phyloP scores from a whole-genome alignment of 2,329 filamentous ascomycete species.

The Colletotrichum endophyticum region DNA sequence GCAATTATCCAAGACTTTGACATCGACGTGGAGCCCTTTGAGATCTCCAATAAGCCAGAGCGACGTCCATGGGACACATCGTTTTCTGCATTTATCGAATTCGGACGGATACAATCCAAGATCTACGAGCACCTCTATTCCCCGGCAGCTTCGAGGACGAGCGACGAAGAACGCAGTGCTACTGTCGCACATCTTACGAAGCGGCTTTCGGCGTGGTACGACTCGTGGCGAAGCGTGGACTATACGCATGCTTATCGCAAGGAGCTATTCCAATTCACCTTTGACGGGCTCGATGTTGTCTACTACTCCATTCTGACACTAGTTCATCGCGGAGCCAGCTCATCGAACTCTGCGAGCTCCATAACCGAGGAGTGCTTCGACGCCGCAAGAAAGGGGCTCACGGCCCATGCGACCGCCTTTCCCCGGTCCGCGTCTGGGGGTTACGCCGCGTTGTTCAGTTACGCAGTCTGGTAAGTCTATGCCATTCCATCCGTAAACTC shows the following conservation, averaged over 20 bases:
- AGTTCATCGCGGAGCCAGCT: conserved; percentile 16
- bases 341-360: conserved; percentile 11
- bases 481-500: too few relatives aligned
- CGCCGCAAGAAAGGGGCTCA: conserved; percentile 20
- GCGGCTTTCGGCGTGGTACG: conserved; percentile 16
- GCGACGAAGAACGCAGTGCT: not conserved
- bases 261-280: conserved; percentile 17
- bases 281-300: conserved; percentile 22
- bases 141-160: not conserved
- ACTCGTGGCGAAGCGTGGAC: conserved; percentile 18
- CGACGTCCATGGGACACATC: conserved; percentile 16
- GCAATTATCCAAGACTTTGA: conserved; percentile 22
- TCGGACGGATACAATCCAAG: conserved; percentile 12
- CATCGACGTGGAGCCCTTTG: conserved; percentile 15
- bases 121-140: conserved; percentile 23
- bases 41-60: not conserved
- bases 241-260: conserved; percentile 14
- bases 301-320: conserved; percentile 25
- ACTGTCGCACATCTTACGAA: conserved; percentile 1
- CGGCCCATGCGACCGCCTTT: conserved; percentile 19
- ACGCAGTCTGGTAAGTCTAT: conserved; percentile 25
- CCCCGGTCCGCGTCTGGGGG: conserved; percentile 11
- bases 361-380: conserved; percentile 23
- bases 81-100: conserved; percentile 5
- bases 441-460: conserved; percentile 14